Evolutionary conservation across 768 basidiomycete genomes (phyloP), one percentile per base, ranked within the genome.

Genomic region (Rhodotorula graminis): DNA sequence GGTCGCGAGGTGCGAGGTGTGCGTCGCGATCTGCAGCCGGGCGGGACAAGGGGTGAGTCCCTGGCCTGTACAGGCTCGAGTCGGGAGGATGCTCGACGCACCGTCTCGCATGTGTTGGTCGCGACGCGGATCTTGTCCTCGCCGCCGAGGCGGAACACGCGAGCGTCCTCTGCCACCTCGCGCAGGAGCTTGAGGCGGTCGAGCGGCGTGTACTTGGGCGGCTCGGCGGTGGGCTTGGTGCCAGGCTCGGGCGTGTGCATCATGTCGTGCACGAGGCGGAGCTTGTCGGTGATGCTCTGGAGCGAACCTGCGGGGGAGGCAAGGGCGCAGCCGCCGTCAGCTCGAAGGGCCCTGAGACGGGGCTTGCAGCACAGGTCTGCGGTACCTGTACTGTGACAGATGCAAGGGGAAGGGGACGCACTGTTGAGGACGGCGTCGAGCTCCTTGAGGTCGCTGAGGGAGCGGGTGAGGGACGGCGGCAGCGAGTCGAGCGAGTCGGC

Each of bases 401-500:
- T 37, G 37, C 37, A 37, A 4, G 37, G 44, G n/a, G 29, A 47
- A 19, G 42, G 21, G 40, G 31, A 79, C 82, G 70, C 44, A 84
- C 83, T 77, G 60, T 80, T 80, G 12, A 99, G 87, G 70, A 99
- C 96, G 69, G 95, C 96, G 81, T 98, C 96, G 82, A 99, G 90
- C 83, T 99, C 96, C 75, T 93, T 91, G 65, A 99, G 87, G 85
- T 99, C 96, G 19, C 90, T 91, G 81, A 96, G 91, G 82, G 88
- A 89, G 81, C 92, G 88, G 21, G 95, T 95, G 81, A 99, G 88
- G 82, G 96, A 93, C 74, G 90, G 85, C 70, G 95, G 95, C 67
- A 98, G 87, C 31, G 93, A 86, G 83, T 96, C 94, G 81, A 98
- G 89, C 40, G 90, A 88, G 81, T 98, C 93, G 25, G 88, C 88